Conservation (phyloP, 1,139 yeast genomes). For the Yamadazyma taylorii region DNA sequence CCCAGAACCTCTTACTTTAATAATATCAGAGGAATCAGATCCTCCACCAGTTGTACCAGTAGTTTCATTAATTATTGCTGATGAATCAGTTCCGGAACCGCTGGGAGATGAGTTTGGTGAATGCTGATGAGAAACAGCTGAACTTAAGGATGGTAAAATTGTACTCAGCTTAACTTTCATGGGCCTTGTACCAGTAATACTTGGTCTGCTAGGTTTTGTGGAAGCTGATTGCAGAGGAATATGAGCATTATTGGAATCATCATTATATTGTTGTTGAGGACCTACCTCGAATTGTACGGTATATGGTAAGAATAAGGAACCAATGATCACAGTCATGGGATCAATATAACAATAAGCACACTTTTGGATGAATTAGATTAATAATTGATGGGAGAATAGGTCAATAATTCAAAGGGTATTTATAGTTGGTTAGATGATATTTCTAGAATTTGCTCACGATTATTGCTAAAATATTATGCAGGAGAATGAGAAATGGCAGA, state of each 20-base stretch:
- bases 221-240: slow-evolving; percentile 1
- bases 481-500: background rate
- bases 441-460: slow-evolving; percentile 2
- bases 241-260: background rate
- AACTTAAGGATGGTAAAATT: slow-evolving; percentile 23
- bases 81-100: background rate
- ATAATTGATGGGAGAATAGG: too few relatives aligned
- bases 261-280: slow-evolving; percentile 12
- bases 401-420: too few relatives aligned
- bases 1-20: slow-evolving; percentile 23
- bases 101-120: slow-evolving; percentile 22
- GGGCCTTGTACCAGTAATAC: slow-evolving; percentile 12
- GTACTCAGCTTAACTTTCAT: slow-evolving; percentile 17
- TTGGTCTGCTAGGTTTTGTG: slow-evolving; percentile 8
- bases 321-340: slow-evolving; percentile 58
- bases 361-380: too few relatives aligned
- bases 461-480: background rate
- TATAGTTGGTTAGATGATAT: background rate
- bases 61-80: too few relatives aligned
- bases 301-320: slow-evolving; percentile 66
- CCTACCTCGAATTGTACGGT: slow-evolving; percentile 68
- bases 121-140: slow-evolving; percentile 18
- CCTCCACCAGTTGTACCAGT: too few relatives aligned
- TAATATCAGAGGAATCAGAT: too few relatives aligned
- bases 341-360: background rate